phyloP scores from a whole-genome alignment of 306 rosid genomes.

The Ochetophila trinervis region DNA sequence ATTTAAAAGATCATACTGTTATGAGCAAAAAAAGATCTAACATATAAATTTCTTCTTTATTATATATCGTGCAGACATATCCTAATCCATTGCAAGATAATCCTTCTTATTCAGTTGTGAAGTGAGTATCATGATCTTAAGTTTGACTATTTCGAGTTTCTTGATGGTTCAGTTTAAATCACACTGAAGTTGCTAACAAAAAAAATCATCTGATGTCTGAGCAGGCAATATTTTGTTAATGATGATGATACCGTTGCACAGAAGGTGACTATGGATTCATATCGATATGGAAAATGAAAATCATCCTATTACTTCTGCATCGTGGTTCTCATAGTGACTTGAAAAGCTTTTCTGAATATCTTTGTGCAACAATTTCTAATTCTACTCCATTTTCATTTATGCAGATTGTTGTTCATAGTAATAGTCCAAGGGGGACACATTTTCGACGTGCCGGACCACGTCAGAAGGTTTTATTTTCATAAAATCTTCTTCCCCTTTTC shows the following conservation, averaged over 20 bases:
- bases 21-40: background rate
- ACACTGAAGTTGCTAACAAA: background rate
- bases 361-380: background rate
- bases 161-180: background rate
- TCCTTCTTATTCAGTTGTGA: constrained; percentile 48
- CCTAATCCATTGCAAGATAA: constrained; percentile 45
- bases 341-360: background rate
- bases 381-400: constrained; percentile 6
- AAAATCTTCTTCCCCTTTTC: background rate
- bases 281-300: background rate
- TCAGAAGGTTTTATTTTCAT: constrained; percentile 32
- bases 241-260: constrained; percentile 47
- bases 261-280: constrained; percentile 29
- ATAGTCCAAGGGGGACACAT: constrained; percentile 41
- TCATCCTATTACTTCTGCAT: background rate
- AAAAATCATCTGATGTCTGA: background rate
- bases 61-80: constrained; percentile 32
- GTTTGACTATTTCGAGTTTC: background rate
- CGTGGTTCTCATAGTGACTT: background rate
- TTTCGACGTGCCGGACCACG: constrained; percentile 48
- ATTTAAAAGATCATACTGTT: background rate
- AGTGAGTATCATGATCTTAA: constrained; percentile 32
- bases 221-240: constrained; percentile 43
- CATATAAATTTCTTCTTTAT: background rate
- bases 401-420: constrained; percentile 35